Evolutionary conservation across 352 stramenopile genomes (phyloP).

Genomic region (Globisporangium splendens): DNA sequence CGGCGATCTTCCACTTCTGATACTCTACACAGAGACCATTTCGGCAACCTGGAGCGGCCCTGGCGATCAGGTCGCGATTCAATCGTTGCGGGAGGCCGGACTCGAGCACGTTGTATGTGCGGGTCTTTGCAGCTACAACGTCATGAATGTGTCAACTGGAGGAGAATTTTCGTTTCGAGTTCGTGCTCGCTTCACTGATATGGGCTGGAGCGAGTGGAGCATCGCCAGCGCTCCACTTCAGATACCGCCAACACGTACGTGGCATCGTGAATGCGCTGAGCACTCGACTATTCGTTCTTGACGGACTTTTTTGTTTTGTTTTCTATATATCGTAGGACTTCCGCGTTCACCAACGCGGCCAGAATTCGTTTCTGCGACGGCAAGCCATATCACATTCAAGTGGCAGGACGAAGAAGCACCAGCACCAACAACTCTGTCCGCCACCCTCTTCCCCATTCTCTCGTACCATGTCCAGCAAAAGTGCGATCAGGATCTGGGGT

Average conservation of each 20-base stretch:
- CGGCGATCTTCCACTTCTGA: slow-evolving; percentile 40
- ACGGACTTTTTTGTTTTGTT: not conserved
- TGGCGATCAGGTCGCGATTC: slow-evolving; percentile 49
- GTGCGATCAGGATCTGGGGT: slow-evolving; percentile 44
- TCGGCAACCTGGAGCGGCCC: slow-evolving; percentile 37
- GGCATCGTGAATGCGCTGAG: not conserved
- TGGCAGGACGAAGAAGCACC: slow-evolving; percentile 19
- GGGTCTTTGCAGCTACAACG: slow-evolving; percentile 23
- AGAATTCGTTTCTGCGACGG: slow-evolving; percentile 31
- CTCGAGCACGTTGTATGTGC: slow-evolving; percentile 21
- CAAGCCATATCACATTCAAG: slow-evolving; percentile 34
- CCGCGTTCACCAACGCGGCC: slow-evolving; percentile 39
- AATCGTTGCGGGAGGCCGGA: slow-evolving; percentile 29
- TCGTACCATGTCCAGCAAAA: slow-evolving; percentile 47
- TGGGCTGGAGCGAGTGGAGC: slow-evolving; percentile 59
- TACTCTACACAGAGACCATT: slow-evolving; percentile 50
- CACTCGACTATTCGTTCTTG: not conserved
- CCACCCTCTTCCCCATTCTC: slow-evolving; percentile 33
- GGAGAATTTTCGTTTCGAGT: slow-evolving; percentile 46
- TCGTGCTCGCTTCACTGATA: slow-evolving; percentile 27
- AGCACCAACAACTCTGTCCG: too few relatives aligned
- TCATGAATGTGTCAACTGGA: slow-evolving; percentile 20
- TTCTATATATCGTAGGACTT: slow-evolving; percentile 11
- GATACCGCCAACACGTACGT: slow-evolving; percentile 32
- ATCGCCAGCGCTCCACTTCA: slow-evolving; percentile 27